Base-by-base conservation (phyloP, 148 eudicot genomes). In the Amaranthus hypochondriacus region DNA sequence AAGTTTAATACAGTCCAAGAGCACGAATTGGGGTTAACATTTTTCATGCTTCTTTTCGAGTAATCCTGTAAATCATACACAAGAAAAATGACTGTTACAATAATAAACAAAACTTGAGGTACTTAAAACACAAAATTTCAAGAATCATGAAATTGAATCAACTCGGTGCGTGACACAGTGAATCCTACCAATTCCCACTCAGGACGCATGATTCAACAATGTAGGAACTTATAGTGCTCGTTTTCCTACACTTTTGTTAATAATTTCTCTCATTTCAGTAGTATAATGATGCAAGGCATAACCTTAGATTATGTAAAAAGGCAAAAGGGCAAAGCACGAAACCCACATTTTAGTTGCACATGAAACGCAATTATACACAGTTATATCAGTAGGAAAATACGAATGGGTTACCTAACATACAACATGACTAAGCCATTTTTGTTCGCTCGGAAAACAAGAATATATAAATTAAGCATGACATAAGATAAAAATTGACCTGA, bases 11-110 rank as follows among this genome's bases (percentile, higher is more conserved):
- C 1, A 28, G 39, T 28, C 39, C 39, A 28, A 28, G 39, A 28
- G 39, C 39, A 28, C 39, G 39, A 28, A 28, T 28, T 28, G 39
- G 39, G 2, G 39, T 28, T 28, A 68, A 53, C 71, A 39, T 48
- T 18, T 50, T 79, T 91, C 80, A 91, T 42, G 97, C 97, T 85
- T 91, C 94, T 79, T 91, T 91, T 76, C 90, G 81, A 39, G 97
- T 89, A 78, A 89, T 85, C 90, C 97, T 91, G 87, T 56, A 55
- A 70, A 70, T 58, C 42, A 55, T 48, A 55, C 58, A 8, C 52
- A 62, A 11, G n/a, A 49, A 12, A 4, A 58, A 9, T 28, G 56
- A 48, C 2, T 39, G 5, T 62, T 48, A 53, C 62, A 18, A 43
- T 28, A 7, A 28, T 21, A 49, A 48, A 62, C 43, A 43, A 61